Evolutionary conservation across 768 basidiomycete genomes (phyloP).

Genomic region (Goffeauzyma gilvescens): DNA sequence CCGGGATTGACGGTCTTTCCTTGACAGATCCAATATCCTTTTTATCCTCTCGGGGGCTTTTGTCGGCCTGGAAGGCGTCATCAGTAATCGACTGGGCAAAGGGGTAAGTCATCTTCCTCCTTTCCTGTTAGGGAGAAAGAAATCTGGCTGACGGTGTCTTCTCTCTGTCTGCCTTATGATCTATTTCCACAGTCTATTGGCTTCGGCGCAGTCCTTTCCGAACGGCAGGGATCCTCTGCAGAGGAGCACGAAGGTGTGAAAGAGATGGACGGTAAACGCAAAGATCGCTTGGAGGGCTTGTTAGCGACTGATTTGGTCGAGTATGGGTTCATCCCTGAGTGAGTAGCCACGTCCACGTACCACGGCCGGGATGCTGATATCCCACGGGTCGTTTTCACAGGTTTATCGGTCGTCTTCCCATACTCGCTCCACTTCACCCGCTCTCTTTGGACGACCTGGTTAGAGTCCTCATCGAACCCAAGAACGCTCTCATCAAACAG

Average conservation of each 20-base stretch:
- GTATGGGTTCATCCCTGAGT: slow-evolving; percentile 88
- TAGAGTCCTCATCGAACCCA: slow-evolving; percentile 78
- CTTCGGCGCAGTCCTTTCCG: slow-evolving; percentile 44
- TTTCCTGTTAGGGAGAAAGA: neutral
- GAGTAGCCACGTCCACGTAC: slow-evolving; percentile 1
- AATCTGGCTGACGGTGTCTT: too few relatives aligned
- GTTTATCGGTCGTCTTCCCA: slow-evolving; percentile 80
- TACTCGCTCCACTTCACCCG: slow-evolving; percentile 64
- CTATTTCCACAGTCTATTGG: slow-evolving; percentile 57
- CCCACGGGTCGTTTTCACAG: slow-evolving; percentile 9
- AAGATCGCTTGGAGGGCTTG: slow-evolving; percentile 31
- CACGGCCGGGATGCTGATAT: too few relatives aligned
- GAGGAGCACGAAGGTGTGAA: slow-evolving; percentile 36
- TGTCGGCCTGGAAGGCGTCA: slow-evolving; percentile 67
- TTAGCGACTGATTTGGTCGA: slow-evolving; percentile 48
- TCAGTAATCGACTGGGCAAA: slow-evolving; percentile 61
- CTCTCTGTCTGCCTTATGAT: neutral
- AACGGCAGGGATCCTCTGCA: slow-evolving; percentile 11
- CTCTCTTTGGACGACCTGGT: slow-evolving; percentile 64
- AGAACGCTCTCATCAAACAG: slow-evolving; percentile 75
- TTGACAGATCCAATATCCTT: slow-evolving; percentile 79
- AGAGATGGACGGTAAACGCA: slow-evolving; percentile 49
- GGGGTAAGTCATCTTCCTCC: slow-evolving; percentile 50
- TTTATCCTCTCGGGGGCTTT: slow-evolving; percentile 92
- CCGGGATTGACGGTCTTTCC: neutral